These are phyloP conservation scores for Hysterium pulicare DNA, from an alignment of 2,329 filamentous ascomycete genomes.

Conservation along the genomic window DNA sequence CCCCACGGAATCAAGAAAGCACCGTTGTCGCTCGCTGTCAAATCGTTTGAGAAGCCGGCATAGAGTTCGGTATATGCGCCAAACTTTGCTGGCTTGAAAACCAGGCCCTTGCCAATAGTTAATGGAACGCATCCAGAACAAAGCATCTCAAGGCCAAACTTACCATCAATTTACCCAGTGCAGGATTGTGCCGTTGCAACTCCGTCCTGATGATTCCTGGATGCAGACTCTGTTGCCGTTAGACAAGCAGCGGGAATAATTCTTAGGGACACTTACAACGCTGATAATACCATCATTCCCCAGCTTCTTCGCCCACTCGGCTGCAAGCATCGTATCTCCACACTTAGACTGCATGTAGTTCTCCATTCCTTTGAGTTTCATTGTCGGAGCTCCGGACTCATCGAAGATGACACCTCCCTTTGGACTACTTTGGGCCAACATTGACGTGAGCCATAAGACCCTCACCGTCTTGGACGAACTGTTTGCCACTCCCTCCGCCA, in stretches of 20 bases:
- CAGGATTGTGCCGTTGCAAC: slow-evolving; percentile 10
- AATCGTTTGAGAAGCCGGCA: slow-evolving; percentile 14
- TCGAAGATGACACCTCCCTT: slow-evolving; percentile 1
- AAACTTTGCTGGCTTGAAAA: slow-evolving; percentile 11
- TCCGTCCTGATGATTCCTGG: slow-evolving; percentile 12
- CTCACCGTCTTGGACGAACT: neutral
- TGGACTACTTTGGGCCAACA: neutral
- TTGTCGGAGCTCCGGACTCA: slow-evolving; percentile 1
- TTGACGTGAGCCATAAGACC: neutral
- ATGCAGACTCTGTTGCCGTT: slow-evolving; percentile 12
- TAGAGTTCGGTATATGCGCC: slow-evolving; percentile 19
- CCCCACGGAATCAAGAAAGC: slow-evolving; percentile 20
- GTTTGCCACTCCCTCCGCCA: neutral
- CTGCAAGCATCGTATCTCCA: slow-evolving; percentile 10
- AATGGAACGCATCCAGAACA: neutral
- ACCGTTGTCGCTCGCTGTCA: slow-evolving; percentile 7
- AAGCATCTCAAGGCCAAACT: neutral
- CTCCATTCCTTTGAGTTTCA: slow-evolving; percentile 12
- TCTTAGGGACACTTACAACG: slow-evolving; percentile 1
- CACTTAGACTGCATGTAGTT: slow-evolving; percentile 14
- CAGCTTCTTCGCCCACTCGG: neutral
- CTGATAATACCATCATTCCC: slow-evolving; percentile 6
- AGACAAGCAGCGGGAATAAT: slow-evolving; percentile 7
- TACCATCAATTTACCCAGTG: slow-evolving; percentile 6
- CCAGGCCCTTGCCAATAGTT: neutral